Percentiles rank a stretch among this genome's conserved stretches.
Evolutionary conservation across 2,329 filamentous ascomycete genomes (phyloP).

Genomic region (Clonostachys rosea): DNA sequence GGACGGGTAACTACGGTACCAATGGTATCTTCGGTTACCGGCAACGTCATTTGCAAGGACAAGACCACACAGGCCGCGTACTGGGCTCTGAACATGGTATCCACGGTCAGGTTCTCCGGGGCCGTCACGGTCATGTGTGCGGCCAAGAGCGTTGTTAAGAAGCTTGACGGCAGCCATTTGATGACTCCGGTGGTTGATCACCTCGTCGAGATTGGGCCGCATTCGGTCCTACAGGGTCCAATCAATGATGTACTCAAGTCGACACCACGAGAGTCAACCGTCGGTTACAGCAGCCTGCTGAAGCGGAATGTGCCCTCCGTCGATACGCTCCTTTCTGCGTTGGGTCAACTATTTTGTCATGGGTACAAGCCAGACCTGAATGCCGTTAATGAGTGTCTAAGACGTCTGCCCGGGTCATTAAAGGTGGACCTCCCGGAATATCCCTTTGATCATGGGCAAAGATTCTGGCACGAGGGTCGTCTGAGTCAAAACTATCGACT

Average conservation of each 20-base stretch:
- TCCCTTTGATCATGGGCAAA: conserved; percentile 2
- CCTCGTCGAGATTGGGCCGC: conserved; percentile 6
- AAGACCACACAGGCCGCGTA: neutral
- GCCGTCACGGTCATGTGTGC: too few relatives aligned
- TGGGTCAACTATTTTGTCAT: conserved; percentile 3
- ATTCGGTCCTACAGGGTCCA: conserved; percentile 25
- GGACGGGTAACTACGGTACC: too few relatives aligned
- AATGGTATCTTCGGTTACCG: neutral
- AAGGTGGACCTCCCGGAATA: conserved; percentile 3
- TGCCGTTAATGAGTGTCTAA: neutral
- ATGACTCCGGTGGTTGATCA: neutral
- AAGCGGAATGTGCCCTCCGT: neutral
- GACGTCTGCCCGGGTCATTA: neutral
- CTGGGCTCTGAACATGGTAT: conserved; percentile 6
- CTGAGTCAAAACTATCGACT: neutral
- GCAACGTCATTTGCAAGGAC: neutral
- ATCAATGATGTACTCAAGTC: conserved; percentile 16
- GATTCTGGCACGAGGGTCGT: neutral
- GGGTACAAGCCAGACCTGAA: neutral
- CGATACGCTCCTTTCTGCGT: neutral
- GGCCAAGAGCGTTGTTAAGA: neutral
- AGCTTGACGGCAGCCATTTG: neutral
- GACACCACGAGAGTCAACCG: neutral
- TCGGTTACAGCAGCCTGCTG: neutral
- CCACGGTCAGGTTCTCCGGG: too few relatives aligned